These are phyloP conservation scores for Chaetomiaceae sp. DNA, from an alignment of 2,329 filamentous ascomycete genomes.

Conservation along the genomic window DNA sequence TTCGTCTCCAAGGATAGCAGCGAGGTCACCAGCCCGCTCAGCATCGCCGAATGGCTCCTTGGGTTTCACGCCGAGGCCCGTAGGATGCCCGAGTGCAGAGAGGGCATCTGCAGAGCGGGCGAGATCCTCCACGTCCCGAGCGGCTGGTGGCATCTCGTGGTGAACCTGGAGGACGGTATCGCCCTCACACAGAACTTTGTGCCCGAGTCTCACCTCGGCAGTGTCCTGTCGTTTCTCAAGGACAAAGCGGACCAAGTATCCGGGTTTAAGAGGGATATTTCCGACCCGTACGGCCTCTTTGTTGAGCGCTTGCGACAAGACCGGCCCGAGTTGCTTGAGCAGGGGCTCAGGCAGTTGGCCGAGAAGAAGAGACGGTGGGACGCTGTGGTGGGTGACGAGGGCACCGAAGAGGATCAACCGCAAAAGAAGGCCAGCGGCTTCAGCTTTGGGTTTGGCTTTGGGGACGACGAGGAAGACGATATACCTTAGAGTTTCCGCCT, in stretches of 20 bases:
- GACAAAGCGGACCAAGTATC: constrained; percentile 83
- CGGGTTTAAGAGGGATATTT: constrained; percentile 70
- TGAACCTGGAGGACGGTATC: constrained; percentile 80
- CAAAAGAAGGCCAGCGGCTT: constrained; percentile 38
- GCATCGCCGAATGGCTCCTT: constrained; percentile 94
- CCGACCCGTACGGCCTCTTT: constrained; percentile 72
- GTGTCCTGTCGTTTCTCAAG: constrained; percentile 74
- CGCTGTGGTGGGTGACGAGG: constrained; percentile 58
- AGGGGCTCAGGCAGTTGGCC: constrained; percentile 61
- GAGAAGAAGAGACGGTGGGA: constrained; percentile 84
- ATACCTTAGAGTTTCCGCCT: constrained; percentile 33
- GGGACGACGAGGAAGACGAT: constrained; percentile 41
- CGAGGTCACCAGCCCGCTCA: constrained; percentile 89
- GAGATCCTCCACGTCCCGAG: constrained; percentile 90
- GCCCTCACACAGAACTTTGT: constrained; percentile 97
- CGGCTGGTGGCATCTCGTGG: constrained; percentile 95
- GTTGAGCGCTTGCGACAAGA: constrained; percentile 58
- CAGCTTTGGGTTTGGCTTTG: constrained; percentile 56
- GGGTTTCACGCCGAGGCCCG: constrained; percentile 84
- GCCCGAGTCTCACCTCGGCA: constrained; percentile 65
- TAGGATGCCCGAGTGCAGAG: constrained; percentile 68
- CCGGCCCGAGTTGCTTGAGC: constrained; percentile 63
- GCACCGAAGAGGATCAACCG: constrained; percentile 31
- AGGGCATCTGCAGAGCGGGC: constrained; percentile 78
- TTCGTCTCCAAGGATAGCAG: constrained; percentile 85